Evolutionary conservation across 129 eudicot genomes (phyloP), one percentile per base, ranked within the genome.

Genomic region (Logfia minima): DNA sequence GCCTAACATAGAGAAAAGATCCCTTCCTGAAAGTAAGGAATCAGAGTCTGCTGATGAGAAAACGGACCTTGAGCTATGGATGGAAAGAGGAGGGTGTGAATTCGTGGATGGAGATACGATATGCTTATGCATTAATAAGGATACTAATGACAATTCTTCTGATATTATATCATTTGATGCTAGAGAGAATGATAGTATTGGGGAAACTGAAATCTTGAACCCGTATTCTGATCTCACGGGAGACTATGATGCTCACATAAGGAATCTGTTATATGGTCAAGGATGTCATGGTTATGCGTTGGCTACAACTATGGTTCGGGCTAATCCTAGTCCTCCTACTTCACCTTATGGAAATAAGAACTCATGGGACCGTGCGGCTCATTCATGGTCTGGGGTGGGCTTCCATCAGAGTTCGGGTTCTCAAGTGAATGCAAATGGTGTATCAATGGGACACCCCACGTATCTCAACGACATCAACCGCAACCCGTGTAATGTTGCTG

Each of bases 201-300:
- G 85, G 70, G 88, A 87, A 17, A 78, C 75, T 1, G 99, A 91
- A 67, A 51, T 81, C 3, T 66, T 77, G 74, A 86, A 91, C 71
- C 96, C 90, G 52, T 82, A 86, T 78, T 86, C 92, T 5, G 96
- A 95, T 78, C 97, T 95, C 58, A 82, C 76, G n/a, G 99, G 99
- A 68, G 99, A 95, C 67, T 90, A 89, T 70, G 94, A 95, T 48
- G 79, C 93, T 61, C 97, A 92, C 41, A 75, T 95, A 37, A 82
- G 96, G 81, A 95, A 84, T 77, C 79, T 91, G 72, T 72, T 85
- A 8, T 83, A 88, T 68, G 96, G 92, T 76, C 94, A 87, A 76
- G 77, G 88, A 31, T 84, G 88, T 79, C 85, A 88, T 77, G 90
- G 90, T 21, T 78, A 74, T 68, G 70, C 81, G 21, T 70, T 81